Evolutionary conservation across 352 stramenopile genomes (phyloP), one percentile per base, ranked within the genome.

Genomic region (Phytopythium delawarense): DNA sequence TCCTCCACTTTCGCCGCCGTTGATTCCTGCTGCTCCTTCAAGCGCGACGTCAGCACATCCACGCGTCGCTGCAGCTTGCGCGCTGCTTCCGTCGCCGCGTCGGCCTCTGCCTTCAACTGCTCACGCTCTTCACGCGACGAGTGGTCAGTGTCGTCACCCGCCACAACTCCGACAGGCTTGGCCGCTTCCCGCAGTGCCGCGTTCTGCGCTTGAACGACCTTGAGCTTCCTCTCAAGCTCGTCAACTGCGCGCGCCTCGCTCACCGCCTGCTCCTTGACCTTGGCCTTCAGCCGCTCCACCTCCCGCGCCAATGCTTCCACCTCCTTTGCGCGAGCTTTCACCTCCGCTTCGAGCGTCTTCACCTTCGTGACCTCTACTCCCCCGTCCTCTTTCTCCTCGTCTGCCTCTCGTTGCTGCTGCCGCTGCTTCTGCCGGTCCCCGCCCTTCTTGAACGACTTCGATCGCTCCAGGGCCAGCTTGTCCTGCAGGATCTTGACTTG

Each of bases 191-290:
- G 83, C 15, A 96, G 46, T n/a, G 85, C 89, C n/a, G 81, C 54
- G 42, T 96, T 96, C 55, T 96, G 83, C 4, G 84, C 85, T 46
- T 94, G 70, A 0, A 94, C 62, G 0, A 94, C 68, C 34, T 88
- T 85, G 28, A 94, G 63, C 57, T 88, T 84, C 62, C 80, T 83
- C 57, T 89, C 79, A 20, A 92, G 56, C 20, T 78, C 74, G 48
- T 91, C 81, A 1, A 89, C 63, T 4, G 61, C 52, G 4, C 72
- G 75, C 15, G 71, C 69, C 52, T 91, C 75, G 28, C 60, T 66
- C 23, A 86, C 74, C 18, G 76, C 71, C 44, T 79, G 75, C 30
- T 92, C 84, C 58, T 91, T 82, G 11, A 92, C 46, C 25, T 75
- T 45, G n/a, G 57, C 60, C 63, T 82, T 82, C 5, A 92, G 48